Percentiles rank a stretch among this genome's conserved stretches.
phyloP scores from a whole-genome alignment of 331 rosid species.

The Stylosanthes scabra region DNA sequence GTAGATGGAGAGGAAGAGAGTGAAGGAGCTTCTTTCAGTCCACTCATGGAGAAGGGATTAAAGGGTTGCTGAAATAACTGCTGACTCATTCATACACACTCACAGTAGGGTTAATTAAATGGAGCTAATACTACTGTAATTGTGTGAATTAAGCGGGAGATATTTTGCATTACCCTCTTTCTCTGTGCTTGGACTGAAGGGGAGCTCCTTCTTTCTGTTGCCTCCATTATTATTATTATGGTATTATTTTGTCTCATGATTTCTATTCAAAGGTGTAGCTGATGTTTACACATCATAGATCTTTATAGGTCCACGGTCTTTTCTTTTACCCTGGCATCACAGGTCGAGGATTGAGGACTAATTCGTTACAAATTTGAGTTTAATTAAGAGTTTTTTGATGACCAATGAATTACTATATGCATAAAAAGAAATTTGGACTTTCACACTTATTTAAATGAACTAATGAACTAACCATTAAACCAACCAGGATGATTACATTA shows the following conservation, averaged over 20 bases:
- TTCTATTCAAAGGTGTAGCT: conserved; percentile 8
- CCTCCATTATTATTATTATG: conserved; percentile 26
- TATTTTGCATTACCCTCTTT: conserved; percentile 69
- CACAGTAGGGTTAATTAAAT: conserved; percentile 18
- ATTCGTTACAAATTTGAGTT: too few species aligned
- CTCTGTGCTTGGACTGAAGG: conserved; percentile 99
- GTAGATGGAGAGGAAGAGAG: conserved; percentile 42
- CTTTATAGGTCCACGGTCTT: conserved; percentile 5
- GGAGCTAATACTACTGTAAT: conserved; percentile 48
- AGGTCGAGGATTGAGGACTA: too few species aligned
- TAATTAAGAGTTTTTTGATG: too few species aligned
- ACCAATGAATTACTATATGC: too few species aligned
- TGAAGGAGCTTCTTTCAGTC: conserved; percentile 91
- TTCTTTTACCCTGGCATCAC: too few species aligned
- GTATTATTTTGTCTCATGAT: neutral
- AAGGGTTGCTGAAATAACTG: conserved; percentile 74
- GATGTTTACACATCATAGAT: conserved; percentile 33
- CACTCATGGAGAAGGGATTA: conserved; percentile 66
- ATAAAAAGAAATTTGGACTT: too few species aligned
- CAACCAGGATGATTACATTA: too few species aligned
- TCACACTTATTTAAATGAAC: too few species aligned
- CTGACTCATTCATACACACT: conserved; percentile 74
- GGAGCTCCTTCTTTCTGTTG: conserved; percentile 89
- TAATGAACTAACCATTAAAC: too few species aligned
- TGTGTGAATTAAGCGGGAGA: conserved; percentile 80